phyloP scores from a whole-genome alignment of 306 rosid species.

The Begonia masoniana region DNA sequence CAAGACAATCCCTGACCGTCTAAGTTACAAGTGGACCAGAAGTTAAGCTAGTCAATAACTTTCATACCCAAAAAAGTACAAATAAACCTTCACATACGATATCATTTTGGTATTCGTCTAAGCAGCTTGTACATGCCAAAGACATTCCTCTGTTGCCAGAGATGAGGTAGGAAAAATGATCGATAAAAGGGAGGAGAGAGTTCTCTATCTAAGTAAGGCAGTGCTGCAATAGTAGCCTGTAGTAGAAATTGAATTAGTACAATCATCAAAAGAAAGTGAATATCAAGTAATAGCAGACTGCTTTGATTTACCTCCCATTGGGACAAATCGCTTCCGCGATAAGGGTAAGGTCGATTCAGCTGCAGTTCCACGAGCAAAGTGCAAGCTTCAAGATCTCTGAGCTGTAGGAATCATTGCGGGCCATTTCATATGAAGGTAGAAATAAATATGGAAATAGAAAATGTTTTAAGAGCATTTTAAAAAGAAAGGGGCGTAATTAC shows the following conservation, averaged over 20 bases:
- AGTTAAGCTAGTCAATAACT: too few species aligned
- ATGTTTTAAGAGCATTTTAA: neutral
- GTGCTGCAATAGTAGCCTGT: conserved; percentile 67
- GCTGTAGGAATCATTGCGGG: conserved; percentile 31
- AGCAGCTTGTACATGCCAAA: conserved; percentile 90
- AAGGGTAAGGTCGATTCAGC: conserved; percentile 69
- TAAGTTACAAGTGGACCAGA: too few species aligned
- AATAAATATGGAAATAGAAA: conserved; percentile 1
- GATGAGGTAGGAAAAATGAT: conserved; percentile 80
- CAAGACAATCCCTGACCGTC: too few species aligned
- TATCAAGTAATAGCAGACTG: neutral
- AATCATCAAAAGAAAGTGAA: neutral
- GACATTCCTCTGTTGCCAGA: conserved; percentile 77
- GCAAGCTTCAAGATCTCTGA: conserved; percentile 52
- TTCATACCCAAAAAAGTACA: too few species aligned
- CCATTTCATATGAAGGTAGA: conserved; percentile 3
- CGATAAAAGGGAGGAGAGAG: conserved; percentile 76
- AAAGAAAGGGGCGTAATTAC: conserved; percentile 19
- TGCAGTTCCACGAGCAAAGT: conserved; percentile 90
- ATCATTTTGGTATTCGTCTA: conserved; percentile 36
- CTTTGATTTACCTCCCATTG: conserved; percentile 68
- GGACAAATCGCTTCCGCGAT: conserved; percentile 70
- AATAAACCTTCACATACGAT: too few species aligned
- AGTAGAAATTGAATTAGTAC: conserved; percentile 4
- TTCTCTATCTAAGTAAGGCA: conserved; percentile 86